These are phyloP conservation scores for Fusarium mexicanum DNA, from an alignment of 2,329 filamentous ascomycete species.

Conservation along the genomic window DNA sequence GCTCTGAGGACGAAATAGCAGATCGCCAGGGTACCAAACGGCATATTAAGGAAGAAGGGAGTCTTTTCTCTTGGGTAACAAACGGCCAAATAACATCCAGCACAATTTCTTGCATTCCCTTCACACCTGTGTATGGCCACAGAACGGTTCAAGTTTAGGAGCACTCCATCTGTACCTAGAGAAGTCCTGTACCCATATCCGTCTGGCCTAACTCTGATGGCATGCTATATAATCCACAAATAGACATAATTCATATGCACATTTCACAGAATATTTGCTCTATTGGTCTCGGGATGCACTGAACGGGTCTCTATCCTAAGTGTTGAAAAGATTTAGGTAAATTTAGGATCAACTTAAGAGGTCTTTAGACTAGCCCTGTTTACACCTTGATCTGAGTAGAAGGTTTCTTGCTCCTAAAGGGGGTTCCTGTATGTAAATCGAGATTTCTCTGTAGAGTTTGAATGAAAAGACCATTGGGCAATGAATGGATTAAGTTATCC, in stretches of 20 bases:
- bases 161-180: neutral
- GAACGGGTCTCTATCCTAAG: neutral
- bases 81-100: neutral
- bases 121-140: neutral
- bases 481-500: neutral
- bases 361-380: neutral
- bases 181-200: neutral
- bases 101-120: neutral
- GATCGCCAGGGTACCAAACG: neutral
- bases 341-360: neutral
- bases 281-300: neutral
- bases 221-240: neutral
- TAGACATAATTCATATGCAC: neutral
- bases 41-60: neutral
- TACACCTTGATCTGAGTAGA: neutral
- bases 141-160: neutral
- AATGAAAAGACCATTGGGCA: too few relatives aligned
- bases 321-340: neutral
- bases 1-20: neutral
- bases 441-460: too few relatives aligned
- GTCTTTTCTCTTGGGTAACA: neutral
- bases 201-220: neutral
- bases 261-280: neutral
- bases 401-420: rapidly evolving
- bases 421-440: too few relatives aligned